phyloP scores from a whole-genome alignment of 176 grass and related monocot genomes.

The Musa troglodytarum region DNA sequence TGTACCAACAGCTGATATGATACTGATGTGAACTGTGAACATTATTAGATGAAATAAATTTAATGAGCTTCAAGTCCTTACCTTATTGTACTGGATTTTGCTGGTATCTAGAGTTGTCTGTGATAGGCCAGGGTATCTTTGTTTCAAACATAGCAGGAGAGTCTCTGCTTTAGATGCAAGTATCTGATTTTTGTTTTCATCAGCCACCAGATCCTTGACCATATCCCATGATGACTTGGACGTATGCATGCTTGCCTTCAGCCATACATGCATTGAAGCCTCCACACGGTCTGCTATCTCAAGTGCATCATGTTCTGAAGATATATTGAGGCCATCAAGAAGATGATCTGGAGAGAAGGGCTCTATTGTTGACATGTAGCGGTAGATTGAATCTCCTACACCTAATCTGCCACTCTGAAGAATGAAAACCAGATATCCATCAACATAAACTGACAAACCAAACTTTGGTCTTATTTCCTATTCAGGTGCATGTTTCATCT shows the following conservation, averaged over 20 bases:
- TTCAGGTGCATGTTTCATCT: neutral
- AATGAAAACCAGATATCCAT: neutral
- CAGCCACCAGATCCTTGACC: constrained; percentile 71
- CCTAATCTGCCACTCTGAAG: constrained; percentile 63
- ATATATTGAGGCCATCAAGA: constrained; percentile 61
- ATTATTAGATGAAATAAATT: neutral
- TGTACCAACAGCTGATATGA: neutral
- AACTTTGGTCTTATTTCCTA: neutral
- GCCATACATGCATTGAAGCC: constrained; percentile 96
- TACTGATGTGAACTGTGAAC: neutral
- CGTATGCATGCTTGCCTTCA: constrained; percentile 55
- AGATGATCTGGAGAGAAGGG: constrained; percentile 79
- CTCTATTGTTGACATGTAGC: constrained; percentile 40
- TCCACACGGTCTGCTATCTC: constrained; percentile 76
- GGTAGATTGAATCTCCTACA: constrained; percentile 72
- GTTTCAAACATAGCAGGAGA: constrained; percentile 78
- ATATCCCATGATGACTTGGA: constrained; percentile 60
- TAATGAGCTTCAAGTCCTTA: neutral
- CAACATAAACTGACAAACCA: neutral
- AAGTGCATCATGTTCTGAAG: constrained; percentile 78
- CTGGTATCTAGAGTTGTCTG: constrained; percentile 95
- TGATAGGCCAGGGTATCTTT: constrained; percentile 68
- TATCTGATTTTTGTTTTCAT: constrained; percentile 66
- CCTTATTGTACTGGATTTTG: constrained; percentile 99
- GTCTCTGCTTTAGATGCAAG: constrained; percentile 62